Evolutionary conservation across 352 stramenopile species (phyloP), one percentile per base, ranked within the genome.

Genomic region (Pseudoperonospora humuli): DNA sequence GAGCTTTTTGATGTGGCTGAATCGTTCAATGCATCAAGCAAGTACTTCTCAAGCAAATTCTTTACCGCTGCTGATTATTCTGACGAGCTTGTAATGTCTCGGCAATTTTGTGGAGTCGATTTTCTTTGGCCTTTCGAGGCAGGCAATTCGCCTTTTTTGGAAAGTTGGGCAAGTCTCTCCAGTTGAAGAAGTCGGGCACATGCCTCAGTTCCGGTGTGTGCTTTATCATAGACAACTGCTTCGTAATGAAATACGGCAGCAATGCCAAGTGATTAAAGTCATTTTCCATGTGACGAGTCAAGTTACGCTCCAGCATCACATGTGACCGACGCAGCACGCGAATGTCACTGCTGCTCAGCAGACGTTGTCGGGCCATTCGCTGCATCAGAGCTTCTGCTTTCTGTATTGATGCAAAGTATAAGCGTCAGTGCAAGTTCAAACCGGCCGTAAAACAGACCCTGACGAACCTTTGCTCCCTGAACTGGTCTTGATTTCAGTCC

Each of bases 281-380:
- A 14, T 52, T 47, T 34, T 84, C 74, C 43, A 82, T 50, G 53
- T 78, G 58, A 31, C 54, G 54, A 5, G 40, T 35, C 32, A 89
- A 45, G 34, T 83, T 89, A 25, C 77, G 72, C 24, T 65, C 60
- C 13, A 89, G 63, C 50, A 86, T 60, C 44, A 86, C 54, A 21
- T 67, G 70, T 13, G 72, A 79, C 29, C 62, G 53, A 18, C 63
- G 58, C 31, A 89, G 17, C 11, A 77, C 61, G 10, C 62, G 39
- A 8, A 70, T 45, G 32, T 89, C 77, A 7, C 39, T 59, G 14
- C 52, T 64, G 11, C 54, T 83, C 25, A 89, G 54, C 7, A 85
- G 17, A 7, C 63, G 61, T 10, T 72, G 66, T 2, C 70, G 61
- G 8, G 70, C 64, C 57, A 86, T 84, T 5, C 70, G 67, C 45